Evolutionary conservation across 768 basidiomycete genomes (phyloP), one percentile per base, ranked within the genome.

Genomic region (Panaeolus cyanescens): DNA sequence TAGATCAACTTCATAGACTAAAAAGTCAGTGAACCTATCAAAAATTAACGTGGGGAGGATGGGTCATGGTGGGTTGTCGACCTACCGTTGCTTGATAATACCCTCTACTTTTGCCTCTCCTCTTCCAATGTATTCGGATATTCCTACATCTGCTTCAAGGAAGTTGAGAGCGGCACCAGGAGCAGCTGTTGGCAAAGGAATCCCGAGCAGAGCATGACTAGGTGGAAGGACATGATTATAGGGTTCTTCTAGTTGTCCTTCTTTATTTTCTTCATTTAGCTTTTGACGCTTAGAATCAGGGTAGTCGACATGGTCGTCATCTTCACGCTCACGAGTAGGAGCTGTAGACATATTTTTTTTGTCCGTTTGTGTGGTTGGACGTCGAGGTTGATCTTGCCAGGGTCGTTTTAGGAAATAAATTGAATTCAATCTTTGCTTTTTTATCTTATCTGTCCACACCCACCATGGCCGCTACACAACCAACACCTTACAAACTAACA

Each of bases 41-140:
- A 34, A 31, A 36, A n/a, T 54, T 32, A 2, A 32, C 25, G 20
- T 25, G 10, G 25, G 31, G 17, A 32, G 60, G 31, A 32, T 55
- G 50, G 12, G 39, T 32, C 45, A 13, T 13, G 25, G 25, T 1
- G 7, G 12, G 17, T 12, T 50, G 45, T 28, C 19, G 12, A 70
- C 83, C 63, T 60, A 95, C 96, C 96, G 83, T 77, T 99, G 96
- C 76, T 99, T 99, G 74, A 99, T 98, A 69, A 99, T 96, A 4
- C 93, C 96, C 56, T 89, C 84, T 64, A 99, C 87, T 69, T 85
- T 85, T 3, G 88, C 82, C 22, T 91, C 83, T 61, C 85, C 85
- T 10, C 80, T 80, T 19, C 85, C 84, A 64, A 95, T 84, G 72
- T 95, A 96, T 71, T 93, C 89, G 4, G 92, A 90, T 39, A 98